Evolutionary conservation across 768 basidiomycete genomes (phyloP), one percentile per base, ranked within the genome.

Genomic region (Lactarius hengduanensis): DNA sequence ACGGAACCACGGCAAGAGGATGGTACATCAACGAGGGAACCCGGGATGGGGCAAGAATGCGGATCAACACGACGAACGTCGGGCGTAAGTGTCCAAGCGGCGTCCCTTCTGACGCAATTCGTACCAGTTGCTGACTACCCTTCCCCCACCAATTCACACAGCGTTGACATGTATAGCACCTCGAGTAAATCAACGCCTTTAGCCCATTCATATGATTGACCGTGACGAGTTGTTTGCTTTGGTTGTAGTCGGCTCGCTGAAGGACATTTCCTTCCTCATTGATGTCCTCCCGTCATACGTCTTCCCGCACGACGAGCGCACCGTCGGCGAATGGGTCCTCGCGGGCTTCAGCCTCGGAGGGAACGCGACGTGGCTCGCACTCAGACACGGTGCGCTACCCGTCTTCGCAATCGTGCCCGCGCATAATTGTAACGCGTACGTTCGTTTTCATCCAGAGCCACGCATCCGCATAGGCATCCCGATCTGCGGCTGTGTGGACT

Each of bases 331-430:
- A 64, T 97, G 89, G 88, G 85, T 86, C 13, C 80, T 90, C 3
- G 82, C 84, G 0, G 94, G 94, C 0, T 81, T 89, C 70, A 91
- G 89, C 67, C 83, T 97, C 0, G 94, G 94, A 0, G 94, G 93
- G 0, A 92, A 97, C 74, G 82, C 91, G 0, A 81, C 90, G 0
- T 96, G 94, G 93, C 81, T 90, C 36, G 78, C 81, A 2, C 81
- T 92, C 7, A 72, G 73, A n/a, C 73, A 81, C 55, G 84, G 83
- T 83, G 43, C 72, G 82, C 45, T 79, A 69, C 82, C 83, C 79
- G 10, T 73, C 18, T 73, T 58, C 7, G 11, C 18, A 30, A 43
- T 4, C 22, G 41, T 28, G 26, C 26, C 9, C 43, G 13, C 4
- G 11, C 9, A 4, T 22, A 50, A 22, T 34, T 1, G 8, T 34